These are phyloP conservation scores for Colletotrichum sp. DNA, from an alignment of 2,329 filamentous ascomycete species.

Conservation along the genomic window DNA sequence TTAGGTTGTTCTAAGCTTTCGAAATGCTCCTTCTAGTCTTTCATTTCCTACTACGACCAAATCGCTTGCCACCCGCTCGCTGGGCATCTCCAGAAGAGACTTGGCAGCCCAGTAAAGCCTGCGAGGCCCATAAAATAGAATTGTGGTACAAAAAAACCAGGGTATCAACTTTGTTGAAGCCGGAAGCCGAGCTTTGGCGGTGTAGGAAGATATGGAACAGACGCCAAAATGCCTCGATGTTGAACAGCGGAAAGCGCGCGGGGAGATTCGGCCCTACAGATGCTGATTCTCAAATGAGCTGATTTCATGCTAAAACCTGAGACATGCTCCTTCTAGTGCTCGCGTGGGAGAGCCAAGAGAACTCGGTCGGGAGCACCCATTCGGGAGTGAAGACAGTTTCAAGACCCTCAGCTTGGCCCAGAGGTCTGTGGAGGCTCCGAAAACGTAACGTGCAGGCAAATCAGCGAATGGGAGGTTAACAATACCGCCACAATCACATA, in stretches of 20 bases:
- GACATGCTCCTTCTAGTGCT: neutral
- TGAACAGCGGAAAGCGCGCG: neutral
- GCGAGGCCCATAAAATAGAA: neutral
- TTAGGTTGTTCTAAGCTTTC: neutral
- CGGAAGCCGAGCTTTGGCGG: neutral
- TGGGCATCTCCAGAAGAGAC: rapidly evolving
- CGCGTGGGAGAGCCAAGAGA: neutral
- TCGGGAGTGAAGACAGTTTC: neutral
- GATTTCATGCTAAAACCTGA: neutral
- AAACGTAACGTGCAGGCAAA: neutral
- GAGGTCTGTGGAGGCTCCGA: neutral
- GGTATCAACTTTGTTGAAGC: neutral
- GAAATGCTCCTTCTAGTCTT: neutral
- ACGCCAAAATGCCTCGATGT: neutral
- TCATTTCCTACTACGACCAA: rapidly evolving
- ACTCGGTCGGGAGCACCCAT: neutral
- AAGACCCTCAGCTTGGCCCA: neutral
- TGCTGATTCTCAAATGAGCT: neutral
- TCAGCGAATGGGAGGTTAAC: neutral
- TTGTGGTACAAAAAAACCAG: neutral
- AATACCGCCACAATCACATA: neutral
- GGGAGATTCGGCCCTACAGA: neutral
- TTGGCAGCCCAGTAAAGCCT: neutral
- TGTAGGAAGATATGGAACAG: neutral
- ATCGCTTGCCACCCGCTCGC: neutral